Base-by-base conservation (phyloP, 306 rosid genomes). In the Pyrus pyrifolia region DNA sequence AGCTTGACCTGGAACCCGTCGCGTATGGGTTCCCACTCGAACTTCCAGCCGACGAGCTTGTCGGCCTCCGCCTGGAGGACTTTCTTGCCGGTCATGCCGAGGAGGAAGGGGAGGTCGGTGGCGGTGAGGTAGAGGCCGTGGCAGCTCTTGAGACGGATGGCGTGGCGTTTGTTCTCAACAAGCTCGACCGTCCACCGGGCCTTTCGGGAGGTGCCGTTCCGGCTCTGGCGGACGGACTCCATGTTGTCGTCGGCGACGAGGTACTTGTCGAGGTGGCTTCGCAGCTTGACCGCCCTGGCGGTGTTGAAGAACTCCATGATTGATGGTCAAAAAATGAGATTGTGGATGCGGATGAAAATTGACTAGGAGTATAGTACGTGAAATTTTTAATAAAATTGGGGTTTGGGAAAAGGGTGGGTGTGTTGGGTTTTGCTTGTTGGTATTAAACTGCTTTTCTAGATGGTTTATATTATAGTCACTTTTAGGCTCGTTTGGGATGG, bases 1-100 rank as follows among this genome's bases (percentile, higher is more conserved):
- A 95, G 45, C 80, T 79, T 86, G 22, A 95, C 82, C 78, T 90
- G 95, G 67, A 92, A 95, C 15, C 96, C 98, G 1, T 95, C 97
- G 6, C 84, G 62, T 27, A 89, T 85, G 40, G 90, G 92, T 78
- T 92, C 96, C 92, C 97, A 95, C 72, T 89, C 90, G 78, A 61
- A 78, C 72, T 64, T 87, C 85, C 80, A 77, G 8, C 77, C 78
- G 22, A 44, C 58, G 0, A 23, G 72, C 29, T 31, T 70, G 14
- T 81, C 88, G 1, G 57, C 40, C 5, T 61, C 83, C 8, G 76
- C 61, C 78, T 87, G 89, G 3, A 78, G 23, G 27, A 85, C 92
- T 71, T 75, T 81, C 5, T 78, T 79, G 2, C 96, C 98, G 5
- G 98, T 92, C 87, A 87, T 60, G 9, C 95, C 95, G 1, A 92